Base-by-base conservation (phyloP, 495 filamentous ascomycete genomes). In the Penicillium alfredii region DNA sequence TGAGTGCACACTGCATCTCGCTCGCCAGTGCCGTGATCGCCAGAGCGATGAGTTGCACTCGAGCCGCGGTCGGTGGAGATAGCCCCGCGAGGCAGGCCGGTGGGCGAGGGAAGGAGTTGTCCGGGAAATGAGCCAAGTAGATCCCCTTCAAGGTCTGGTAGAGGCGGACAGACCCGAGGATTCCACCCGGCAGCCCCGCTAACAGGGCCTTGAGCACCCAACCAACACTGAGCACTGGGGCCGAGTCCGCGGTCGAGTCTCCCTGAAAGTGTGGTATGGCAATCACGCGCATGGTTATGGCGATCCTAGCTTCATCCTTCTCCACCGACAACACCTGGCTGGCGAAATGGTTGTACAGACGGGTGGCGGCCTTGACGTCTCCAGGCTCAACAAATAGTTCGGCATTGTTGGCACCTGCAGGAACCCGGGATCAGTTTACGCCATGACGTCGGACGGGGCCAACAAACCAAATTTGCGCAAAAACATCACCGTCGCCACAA, bases 191-290 rank as follows among this genome's bases (percentile, higher is more conserved):
- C 1, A 92, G 58, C 4, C 80, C 82, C 6, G 74, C 67, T 10
- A 92, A 58, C 5, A 92, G 60, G 17, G 72, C 74, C 49, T 85
- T 87, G 60, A 90, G 81, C 7, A 77, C 67, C 30, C 80, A 82
- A 1, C 79, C 82, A 6, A 88, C 76, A 61, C 84, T 81, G 35
- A 84, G 77, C n/a, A 80, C 64, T 9, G 56, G 53, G 8, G 38
- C 44, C 9, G 69, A 44, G 12, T 58, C 42, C 54, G 64, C 6
- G 19, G 33, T 13, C 33, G 30, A 9, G 32, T 27, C 1, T 45
- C 47, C 3, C n/a, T n/a, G n/a, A n/a, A 26, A 29, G 18, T 35
- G 30, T 1, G 47, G 46, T 26, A 56, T 44, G 0, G 50, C 45
- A 7, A 61, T 32, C 17, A 61, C 45, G 6, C 63, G 53, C 34